Base-by-base conservation (phyloP, 306 rosid genomes). In the Crotalaria pallida region DNA sequence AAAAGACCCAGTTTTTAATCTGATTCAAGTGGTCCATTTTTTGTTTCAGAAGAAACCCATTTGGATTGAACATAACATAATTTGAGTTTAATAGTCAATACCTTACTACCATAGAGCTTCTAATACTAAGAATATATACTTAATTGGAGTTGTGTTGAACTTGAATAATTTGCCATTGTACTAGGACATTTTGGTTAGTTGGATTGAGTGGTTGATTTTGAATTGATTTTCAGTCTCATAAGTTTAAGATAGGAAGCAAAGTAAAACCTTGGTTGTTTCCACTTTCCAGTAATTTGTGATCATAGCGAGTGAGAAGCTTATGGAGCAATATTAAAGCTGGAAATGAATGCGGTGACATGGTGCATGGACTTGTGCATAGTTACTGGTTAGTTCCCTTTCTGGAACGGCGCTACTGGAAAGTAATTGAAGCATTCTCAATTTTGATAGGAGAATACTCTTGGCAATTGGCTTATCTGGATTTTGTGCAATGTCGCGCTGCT, bases 401-500 rank as follows among this genome's bases (percentile, higher is more conserved):
- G 83, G 91, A 89, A 81, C 89, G 73, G 79, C 53, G 63, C 73
- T 77, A 22, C 84, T 73, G 80, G 71, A 81, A 76, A 86, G 77
- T 88, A 77, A 79, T 79, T 80, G 75, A 16, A 80, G 60, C 83
- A 69, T 78, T 84, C 58, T 84, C 75, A 68, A 40, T 61, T 74
- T 56, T 69, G 70, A 80, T 77, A 90, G 89, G 82, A 45, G 65
- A 80, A 69, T 53, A 57, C 52, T 61, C 83, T 74, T 58, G 75
- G 74, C 77, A 4, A 82, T 74, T 58, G 75, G 74, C 77, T 3
- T 76, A 67, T 82, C 75, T 73, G 82, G 85, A 70, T 73, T 94
- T 74, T 84, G 87, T 87, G 90, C 98, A 80, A 94, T 94, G 98
- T 94, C 97, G 78, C 98, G 98, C 80, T 94, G 98, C 90, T 94